Base-by-base conservation (phyloP, 169 alveolate genomes). In the Plasmodium reichenowi region DNA sequence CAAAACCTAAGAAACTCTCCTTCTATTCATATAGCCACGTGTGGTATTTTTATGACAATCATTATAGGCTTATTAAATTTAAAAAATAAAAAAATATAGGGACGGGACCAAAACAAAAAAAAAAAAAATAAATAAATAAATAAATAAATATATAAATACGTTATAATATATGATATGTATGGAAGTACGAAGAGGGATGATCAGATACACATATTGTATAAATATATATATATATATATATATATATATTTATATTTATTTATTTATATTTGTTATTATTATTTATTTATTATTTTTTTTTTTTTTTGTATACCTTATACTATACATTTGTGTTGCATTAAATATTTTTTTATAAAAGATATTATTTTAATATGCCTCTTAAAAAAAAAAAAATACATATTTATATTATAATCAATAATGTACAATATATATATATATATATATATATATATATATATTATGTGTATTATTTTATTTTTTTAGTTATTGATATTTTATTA, bases 1-100 rank as follows among this genome's bases (percentile, higher is more conserved):
- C 58, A 62, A 67, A 80, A 80, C 15, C 24, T 80, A 38, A 48
- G 43, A 15, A 29, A 22, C 17, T 80, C 90, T 59, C 90, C 90
- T 15, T 56, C 90, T 2, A 67, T 80, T 12, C 90, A 80, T 52
- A 80, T 80, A 10, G 45, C 90, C 17, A 29, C 68, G n/a, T 80
- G 90, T 50, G 90, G 90, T 13, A 80, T 80, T 17, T 13, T 67
- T 20, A 80, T 80, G 60, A 67, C 90, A 22, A 32, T 45, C 13
- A 17, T 80, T 62, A 66, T 60, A 8, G 78, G 83, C n/a, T 26
- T 80, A 32, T 45, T 80, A 4, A 80, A 80, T 24, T 54, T 80
- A 22, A 80, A 67, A 72, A 80, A 80, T 24, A 80, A 59, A 80
- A 67, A 60, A 29, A 50, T 67, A n/a, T 26, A 64, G 60, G 47